Percentiles rank a stretch among this genome's conserved stretches.
Evolutionary conservation across 768 basidiomycete species (phyloP).

Genomic region (Fomitopsis pulvina): DNA sequence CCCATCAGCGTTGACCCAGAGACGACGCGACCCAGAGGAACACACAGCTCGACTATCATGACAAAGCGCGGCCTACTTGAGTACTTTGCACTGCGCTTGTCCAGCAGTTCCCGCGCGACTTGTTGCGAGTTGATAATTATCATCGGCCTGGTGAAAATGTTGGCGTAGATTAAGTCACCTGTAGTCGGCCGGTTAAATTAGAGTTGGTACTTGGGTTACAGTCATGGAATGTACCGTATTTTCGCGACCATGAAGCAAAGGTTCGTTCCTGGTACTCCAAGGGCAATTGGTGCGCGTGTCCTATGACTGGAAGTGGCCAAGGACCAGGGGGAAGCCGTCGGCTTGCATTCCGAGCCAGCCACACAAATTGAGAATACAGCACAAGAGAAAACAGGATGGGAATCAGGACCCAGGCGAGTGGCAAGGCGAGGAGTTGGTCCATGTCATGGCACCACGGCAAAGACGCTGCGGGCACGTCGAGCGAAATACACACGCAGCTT

Average conservation of each 20-base stretch:
- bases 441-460: too few relatives aligned
- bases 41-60: conserved; percentile 11
- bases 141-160: conserved; percentile 12
- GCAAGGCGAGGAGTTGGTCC: too few relatives aligned
- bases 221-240: not conserved
- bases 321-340: not conserved
- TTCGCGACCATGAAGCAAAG: not conserved
- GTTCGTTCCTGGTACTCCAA: not conserved
- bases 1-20: not conserved
- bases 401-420: too few relatives aligned
- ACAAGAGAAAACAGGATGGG: too few relatives aligned
- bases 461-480: too few relatives aligned
- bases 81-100: conserved; percentile 19
- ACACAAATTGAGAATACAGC: too few relatives aligned
- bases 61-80: conserved; percentile 18
- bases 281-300: not conserved
- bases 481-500: too few relatives aligned
- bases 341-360: too few relatives aligned
- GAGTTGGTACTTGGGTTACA: too few relatives aligned
- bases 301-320: not conserved
- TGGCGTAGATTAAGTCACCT: conserved; percentile 17
- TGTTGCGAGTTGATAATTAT: conserved; percentile 17
- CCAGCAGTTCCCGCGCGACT: conserved; percentile 20
- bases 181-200: too few relatives aligned
- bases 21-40: not conserved